Conservation (phyloP, 441 rosid species). For the Macaranga tanarius region DNA sequence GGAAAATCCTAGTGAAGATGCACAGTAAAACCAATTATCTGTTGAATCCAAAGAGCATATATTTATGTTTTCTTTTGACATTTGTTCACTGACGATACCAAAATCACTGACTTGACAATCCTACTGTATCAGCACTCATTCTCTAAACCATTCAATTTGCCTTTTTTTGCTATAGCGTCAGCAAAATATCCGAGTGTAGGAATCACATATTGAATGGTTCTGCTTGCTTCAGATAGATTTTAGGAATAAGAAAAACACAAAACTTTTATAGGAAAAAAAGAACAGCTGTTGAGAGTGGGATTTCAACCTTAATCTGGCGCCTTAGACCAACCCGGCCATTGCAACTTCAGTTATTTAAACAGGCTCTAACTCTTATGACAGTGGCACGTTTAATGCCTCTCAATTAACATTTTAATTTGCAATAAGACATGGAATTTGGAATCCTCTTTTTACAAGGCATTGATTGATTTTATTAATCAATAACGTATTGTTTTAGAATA, state of each 20-base stretch:
- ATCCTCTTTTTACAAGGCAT: no score
- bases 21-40: no score
- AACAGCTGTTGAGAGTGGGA: constrained; percentile 76
- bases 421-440: no score
- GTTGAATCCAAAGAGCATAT: no score
- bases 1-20: not conserved
- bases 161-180: not conserved
- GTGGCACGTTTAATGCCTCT: no score
- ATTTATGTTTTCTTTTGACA: not conserved
- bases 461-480: no score
- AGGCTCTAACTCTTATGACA: no score
- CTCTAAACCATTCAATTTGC: not conserved
- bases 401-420: no score
- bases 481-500: no score
- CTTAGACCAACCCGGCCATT: constrained; percentile 99
- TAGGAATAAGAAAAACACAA: no score
- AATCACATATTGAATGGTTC: not conserved
- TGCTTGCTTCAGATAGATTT: no score
- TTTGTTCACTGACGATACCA: not conserved
- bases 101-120: not conserved
- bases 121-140: not conserved
- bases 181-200: not conserved
- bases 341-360: constrained; percentile 35
- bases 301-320: constrained; percentile 99
- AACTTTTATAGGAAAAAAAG: no score